Evolutionary conservation across 2,329 filamentous ascomycete genomes (phyloP).

Genomic region (Fusarium sacchari): DNA sequence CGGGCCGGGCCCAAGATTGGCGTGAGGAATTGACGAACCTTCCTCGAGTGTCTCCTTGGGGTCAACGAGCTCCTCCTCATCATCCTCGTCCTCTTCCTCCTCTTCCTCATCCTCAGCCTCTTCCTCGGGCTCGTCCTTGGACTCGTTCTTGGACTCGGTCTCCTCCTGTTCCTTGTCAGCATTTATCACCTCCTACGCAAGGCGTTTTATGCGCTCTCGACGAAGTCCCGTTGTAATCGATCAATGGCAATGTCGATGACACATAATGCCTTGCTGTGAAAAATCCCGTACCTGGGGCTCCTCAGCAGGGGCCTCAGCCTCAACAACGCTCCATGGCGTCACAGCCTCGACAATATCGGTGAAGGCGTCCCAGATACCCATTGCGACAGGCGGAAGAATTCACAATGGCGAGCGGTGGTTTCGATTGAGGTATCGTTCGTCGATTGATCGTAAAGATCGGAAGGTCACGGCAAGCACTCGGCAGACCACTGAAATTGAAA

Average conservation of each 20-base stretch:
- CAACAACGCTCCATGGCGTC: constrained; percentile 71
- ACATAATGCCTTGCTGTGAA: constrained; percentile 30
- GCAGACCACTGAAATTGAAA: constrained; percentile 52
- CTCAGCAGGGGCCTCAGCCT: constrained; percentile 75
- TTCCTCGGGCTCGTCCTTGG: constrained; percentile 48
- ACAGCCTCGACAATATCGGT: constrained; percentile 72
- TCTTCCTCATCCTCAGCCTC: constrained; percentile 58
- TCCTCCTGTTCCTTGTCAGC: constrained; percentile 49
- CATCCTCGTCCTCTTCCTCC: constrained; percentile 70
- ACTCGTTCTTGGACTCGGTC: constrained; percentile 62
- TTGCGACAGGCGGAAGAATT: constrained; percentile 56
- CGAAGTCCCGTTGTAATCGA: constrained; percentile 25
- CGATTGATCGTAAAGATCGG: constrained; percentile 52
- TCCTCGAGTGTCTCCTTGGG: constrained; percentile 89
- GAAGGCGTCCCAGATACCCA: constrained; percentile 75
- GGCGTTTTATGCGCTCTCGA: not conserved
- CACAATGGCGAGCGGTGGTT: constrained; percentile 56
- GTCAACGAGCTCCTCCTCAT: constrained; percentile 87
- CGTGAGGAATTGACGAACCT: constrained; percentile 70
- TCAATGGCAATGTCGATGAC: constrained; percentile 9
- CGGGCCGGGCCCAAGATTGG: not conserved
- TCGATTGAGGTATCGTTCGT: constrained; percentile 49
- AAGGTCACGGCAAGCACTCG: constrained; percentile 48
- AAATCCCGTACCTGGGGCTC: constrained; percentile 63
- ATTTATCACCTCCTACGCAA: not conserved